Conservation (phyloP, 192 early-diverging fungal species). For the Podila horticola region DNA sequence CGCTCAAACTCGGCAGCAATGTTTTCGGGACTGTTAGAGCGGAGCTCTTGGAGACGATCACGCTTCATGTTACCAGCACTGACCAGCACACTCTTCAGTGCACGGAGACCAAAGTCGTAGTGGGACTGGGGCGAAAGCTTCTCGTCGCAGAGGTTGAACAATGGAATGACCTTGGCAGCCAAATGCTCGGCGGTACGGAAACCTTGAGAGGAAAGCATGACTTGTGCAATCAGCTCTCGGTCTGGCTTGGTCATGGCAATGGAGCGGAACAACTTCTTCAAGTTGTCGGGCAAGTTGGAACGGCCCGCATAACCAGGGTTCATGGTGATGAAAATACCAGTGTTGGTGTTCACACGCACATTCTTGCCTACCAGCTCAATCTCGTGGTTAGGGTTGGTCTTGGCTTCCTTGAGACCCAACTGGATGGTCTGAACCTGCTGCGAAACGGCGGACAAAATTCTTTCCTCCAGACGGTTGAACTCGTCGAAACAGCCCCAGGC, state of each 20-base stretch:
- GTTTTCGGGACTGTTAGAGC: slow-evolving; percentile 53
- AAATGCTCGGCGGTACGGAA: slow-evolving; percentile 95
- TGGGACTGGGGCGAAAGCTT: slow-evolving; percentile 96
- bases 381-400: slow-evolving; percentile 73
- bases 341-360: slow-evolving; percentile 87
- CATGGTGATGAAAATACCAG: slow-evolving; percentile 99
- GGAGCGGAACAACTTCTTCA: slow-evolving; percentile 98
- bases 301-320: slow-evolving; percentile 99
- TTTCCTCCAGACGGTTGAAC: slow-evolving; percentile 99
- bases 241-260: slow-evolving; percentile 99
- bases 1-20: slow-evolving; percentile 54
- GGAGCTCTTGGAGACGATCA: slow-evolving; percentile 69
- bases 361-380: slow-evolving; percentile 94
- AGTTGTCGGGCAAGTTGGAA: slow-evolving; percentile 97
- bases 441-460: slow-evolving; percentile 97
- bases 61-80: slow-evolving; percentile 99
- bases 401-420: slow-evolving; percentile 79
- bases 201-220: slow-evolving; percentile 99
- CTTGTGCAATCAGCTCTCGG: slow-evolving; percentile 97
- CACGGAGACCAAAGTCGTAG: slow-evolving; percentile 99
- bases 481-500: slow-evolving; percentile 99
- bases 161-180: slow-evolving; percentile 95
- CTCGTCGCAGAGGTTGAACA: slow-evolving; percentile 96
- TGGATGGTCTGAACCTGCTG: slow-evolving; percentile 99
- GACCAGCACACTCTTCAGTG: slow-evolving; percentile 98